Conservation (phyloP, 2,329 filamentous ascomycete species). For the Colletotrichum incanum region DNA sequence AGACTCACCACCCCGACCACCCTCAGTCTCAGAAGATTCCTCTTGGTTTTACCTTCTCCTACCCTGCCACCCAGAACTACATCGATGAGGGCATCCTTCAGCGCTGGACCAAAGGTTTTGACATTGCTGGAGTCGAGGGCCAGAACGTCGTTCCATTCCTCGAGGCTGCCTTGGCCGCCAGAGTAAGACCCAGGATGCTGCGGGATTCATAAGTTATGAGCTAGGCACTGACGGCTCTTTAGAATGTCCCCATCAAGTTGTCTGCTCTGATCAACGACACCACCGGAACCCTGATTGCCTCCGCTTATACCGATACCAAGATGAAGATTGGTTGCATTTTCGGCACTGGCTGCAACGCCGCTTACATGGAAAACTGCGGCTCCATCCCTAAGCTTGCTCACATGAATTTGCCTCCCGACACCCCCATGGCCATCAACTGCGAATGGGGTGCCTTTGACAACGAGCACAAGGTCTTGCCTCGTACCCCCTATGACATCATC, state of each 20-base stretch:
- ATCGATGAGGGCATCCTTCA: slow-evolving; percentile 94
- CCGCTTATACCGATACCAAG: slow-evolving; percentile 92
- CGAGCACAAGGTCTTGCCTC: slow-evolving; percentile 88
- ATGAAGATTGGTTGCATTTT: slow-evolving; percentile 99
- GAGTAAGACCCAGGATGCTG: slow-evolving; percentile 60
- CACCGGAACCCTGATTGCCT: slow-evolving; percentile 96
- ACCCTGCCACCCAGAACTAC: slow-evolving; percentile 92
- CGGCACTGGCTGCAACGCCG: slow-evolving; percentile 97
- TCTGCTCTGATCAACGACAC: slow-evolving; percentile 98
- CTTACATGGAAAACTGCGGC: slow-evolving; percentile 95
- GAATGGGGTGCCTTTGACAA: slow-evolving; percentile 99
- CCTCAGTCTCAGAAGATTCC: slow-evolving; percentile 76
- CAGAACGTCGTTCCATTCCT: slow-evolving; percentile 92
- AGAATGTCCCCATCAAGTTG: slow-evolving; percentile 93
- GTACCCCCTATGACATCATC: slow-evolving; percentile 86
- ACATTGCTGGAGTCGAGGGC: slow-evolving; percentile 92
- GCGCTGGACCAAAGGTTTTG: slow-evolving; percentile 98
- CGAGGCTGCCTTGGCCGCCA: slow-evolving; percentile 80
- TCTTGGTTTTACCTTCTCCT: slow-evolving; percentile 96
- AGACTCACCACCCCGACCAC: slow-evolving; percentile 83
- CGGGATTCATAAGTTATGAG: background rate
- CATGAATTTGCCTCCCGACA: slow-evolving; percentile 87
- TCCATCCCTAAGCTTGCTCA: slow-evolving; percentile 94
- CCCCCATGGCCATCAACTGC: slow-evolving; percentile 96
- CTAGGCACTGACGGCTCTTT: slow-evolving; percentile 17